Evolutionary conservation across 257 asterid genomes (phyloP).

Genomic region (Gardenia jasminoides): DNA sequence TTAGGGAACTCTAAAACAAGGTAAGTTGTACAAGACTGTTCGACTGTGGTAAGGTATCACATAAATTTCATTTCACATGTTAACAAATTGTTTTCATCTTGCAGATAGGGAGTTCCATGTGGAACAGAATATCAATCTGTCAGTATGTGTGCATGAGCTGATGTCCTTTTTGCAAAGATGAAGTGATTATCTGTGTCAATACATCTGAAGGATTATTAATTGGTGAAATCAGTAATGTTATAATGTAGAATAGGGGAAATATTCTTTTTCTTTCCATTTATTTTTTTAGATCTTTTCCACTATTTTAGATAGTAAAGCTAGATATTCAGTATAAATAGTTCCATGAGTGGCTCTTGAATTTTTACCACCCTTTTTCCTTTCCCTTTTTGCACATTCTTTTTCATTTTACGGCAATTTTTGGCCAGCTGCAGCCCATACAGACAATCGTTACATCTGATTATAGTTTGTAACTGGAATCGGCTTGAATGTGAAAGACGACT

Average conservation of each 20-base stretch:
- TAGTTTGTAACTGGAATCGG: not conserved
- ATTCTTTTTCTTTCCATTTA: conserved; percentile 16
- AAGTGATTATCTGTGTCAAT: conserved; percentile 1
- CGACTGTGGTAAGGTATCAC: not conserved
- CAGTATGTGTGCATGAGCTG: not conserved
- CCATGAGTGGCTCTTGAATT: not conserved
- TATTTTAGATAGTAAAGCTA: conserved; percentile 17
- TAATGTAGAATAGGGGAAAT: conserved; percentile 16
- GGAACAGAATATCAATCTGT: conserved; percentile 4
- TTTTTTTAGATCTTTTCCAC: not conserved
- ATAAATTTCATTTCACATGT: not conserved
- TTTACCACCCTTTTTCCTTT: not conserved
- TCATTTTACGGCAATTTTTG: not conserved
- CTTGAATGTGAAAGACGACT: not conserved
- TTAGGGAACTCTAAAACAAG: conserved; percentile 88
- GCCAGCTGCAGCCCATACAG: not conserved
- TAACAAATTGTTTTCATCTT: conserved; percentile 15
- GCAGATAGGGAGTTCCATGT: conserved; percentile 40
- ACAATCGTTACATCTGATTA: not conserved
- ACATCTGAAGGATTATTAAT: conserved; percentile 9
- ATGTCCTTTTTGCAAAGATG: conserved; percentile 14
- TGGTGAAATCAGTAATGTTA: conserved; percentile 14
- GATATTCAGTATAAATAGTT: conserved; percentile 14
- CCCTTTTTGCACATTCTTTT: not conserved
- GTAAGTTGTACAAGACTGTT: conserved; percentile 25